phyloP scores from a whole-genome alignment of 73 alveolate genomes.

The Tetrahymena elliotti region DNA sequence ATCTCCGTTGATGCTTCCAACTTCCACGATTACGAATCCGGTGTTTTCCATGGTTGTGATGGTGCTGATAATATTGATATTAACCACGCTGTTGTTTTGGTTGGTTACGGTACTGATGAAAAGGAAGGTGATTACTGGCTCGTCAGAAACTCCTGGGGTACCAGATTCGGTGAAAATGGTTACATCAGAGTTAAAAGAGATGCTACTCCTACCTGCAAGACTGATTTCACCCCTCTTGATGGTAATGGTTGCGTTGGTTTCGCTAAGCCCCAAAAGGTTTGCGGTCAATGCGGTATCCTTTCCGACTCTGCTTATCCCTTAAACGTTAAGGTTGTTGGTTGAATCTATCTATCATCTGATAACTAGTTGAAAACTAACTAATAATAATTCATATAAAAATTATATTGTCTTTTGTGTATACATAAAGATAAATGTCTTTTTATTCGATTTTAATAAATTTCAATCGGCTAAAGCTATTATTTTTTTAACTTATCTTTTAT shows the following conservation, averaged over 20 bases:
- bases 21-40: conserved; percentile 1
- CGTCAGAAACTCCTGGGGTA: conserved; percentile 62
- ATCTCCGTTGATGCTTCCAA: not conserved
- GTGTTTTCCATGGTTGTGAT: not conserved
- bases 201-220: not conserved
- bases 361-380: not conserved
- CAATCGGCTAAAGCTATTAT: too few species aligned
- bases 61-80: not conserved
- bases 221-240: not conserved
- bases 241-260: not conserved
- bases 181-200: conserved; percentile 33
- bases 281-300: not conserved
- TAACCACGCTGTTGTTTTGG: conserved; percentile 55
- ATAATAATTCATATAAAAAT: not conserved
- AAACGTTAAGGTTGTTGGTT: not conserved
- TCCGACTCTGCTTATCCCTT: conserved; percentile 1
- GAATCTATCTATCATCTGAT: not conserved
- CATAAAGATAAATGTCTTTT: not conserved
- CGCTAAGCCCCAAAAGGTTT: not conserved
- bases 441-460: not conserved
- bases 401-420: not conserved
- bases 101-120: conserved; percentile 54
- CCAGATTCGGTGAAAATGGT: conserved; percentile 56
- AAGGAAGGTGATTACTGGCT: conserved; percentile 31
- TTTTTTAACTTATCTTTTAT: too few species aligned